Percentiles rank a stretch among this genome's conserved stretches.
These are phyloP conservation scores for Asterophora parasitica DNA, from an alignment of 768 basidiomycete genomes.

Conservation along the genomic window DNA sequence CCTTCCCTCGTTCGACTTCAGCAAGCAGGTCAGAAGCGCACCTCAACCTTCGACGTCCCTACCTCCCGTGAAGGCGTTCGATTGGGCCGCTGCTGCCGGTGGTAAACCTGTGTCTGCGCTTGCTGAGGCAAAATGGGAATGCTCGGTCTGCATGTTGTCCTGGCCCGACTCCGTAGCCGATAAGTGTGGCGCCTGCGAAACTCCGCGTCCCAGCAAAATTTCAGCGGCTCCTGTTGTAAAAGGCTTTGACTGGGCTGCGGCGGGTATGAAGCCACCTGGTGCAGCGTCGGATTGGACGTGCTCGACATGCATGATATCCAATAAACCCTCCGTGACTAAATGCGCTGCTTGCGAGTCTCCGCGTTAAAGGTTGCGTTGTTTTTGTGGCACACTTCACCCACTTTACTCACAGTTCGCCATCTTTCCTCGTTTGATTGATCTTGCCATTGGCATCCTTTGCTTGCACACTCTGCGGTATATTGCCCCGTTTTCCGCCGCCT, in stretches of 20 bases:
- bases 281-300: slow-evolving; percentile 50
- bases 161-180: slow-evolving; percentile 7
- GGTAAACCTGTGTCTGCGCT: slow-evolving; percentile 5
- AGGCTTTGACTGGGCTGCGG: slow-evolving; percentile 59
- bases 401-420: background rate
- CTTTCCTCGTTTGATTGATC: background rate
- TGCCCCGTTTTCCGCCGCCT: too few relatives aligned
- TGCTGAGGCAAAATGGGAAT: slow-evolving; percentile 7
- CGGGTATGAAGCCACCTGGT: slow-evolving; percentile 48
- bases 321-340: slow-evolving; percentile 38
- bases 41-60: background rate
- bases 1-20: slow-evolving; percentile 44
- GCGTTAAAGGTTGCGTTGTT: slow-evolving; percentile 20
- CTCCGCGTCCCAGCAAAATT: slow-evolving; percentile 6
- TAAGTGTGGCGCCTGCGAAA: slow-evolving; percentile 2
- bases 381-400: background rate
- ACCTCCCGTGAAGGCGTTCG: slow-evolving; percentile 8
- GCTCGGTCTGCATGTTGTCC: slow-evolving; percentile 10
- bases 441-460: too few relatives aligned
- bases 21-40: background rate
- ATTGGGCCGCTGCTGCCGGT: slow-evolving; percentile 13
- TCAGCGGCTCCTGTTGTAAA: slow-evolving; percentile 20
- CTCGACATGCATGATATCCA: slow-evolving; percentile 45
- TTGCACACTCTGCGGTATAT: too few relatives aligned
- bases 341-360: slow-evolving; percentile 43